phyloP scores from a whole-genome alignment of 306 rosid species.

The Fragaria iinumae region DNA sequence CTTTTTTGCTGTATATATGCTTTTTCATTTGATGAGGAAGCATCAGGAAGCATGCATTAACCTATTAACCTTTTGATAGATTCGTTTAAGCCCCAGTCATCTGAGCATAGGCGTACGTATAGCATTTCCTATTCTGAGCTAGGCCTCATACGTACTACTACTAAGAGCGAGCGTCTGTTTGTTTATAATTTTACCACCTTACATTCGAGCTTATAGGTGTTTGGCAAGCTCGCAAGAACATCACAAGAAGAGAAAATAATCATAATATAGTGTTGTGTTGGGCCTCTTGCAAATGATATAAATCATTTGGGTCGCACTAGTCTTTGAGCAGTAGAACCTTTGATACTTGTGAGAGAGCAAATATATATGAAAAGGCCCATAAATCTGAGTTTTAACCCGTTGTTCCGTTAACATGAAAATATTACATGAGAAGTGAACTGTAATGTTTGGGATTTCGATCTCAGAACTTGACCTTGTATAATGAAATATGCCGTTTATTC shows the following conservation, averaged over 20 bases:
- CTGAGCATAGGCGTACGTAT: background rate
- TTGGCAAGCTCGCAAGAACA: background rate
- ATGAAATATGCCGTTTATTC: background rate
- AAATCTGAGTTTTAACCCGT: background rate
- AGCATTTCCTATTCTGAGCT: background rate
- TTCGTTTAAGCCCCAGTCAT: background rate
- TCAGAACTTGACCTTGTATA: too few species aligned
- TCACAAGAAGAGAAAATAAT: background rate
- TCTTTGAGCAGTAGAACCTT: background rate
- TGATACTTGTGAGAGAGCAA: background rate
- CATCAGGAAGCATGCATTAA: background rate
- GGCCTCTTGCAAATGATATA: background rate
- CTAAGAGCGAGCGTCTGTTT: background rate
- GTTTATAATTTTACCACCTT: slow-evolving; percentile 1
- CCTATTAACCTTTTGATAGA: too few species aligned
- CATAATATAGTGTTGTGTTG: background rate
- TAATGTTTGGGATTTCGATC: too few species aligned
- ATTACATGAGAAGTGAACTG: too few species aligned
- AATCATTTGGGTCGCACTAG: background rate
- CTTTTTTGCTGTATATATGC: slow-evolving; percentile 10
- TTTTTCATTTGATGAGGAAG: background rate
- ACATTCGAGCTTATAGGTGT: background rate
- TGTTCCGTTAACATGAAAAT: background rate
- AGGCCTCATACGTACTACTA: background rate
- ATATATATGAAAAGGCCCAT: background rate